Evolutionary conservation across 1,284 basidiomycete species (phyloP), one percentile per base, ranked within the genome.

Genomic region (Sanghuangporus sanghuang): DNA sequence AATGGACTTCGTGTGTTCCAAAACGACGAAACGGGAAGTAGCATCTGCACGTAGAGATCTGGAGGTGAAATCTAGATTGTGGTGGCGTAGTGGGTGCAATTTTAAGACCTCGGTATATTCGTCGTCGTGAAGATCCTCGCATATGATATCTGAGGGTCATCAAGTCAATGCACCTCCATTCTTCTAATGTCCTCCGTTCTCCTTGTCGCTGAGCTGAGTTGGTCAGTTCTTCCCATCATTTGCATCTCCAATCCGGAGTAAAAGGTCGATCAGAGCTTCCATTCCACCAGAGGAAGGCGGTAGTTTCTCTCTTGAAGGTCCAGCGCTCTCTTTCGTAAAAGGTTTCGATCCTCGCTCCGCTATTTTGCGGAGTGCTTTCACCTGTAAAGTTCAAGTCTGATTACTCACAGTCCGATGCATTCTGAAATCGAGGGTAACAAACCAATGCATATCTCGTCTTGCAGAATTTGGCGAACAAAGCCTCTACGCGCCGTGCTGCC

Each of bases 381-480:
- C 65, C 75, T 77, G 44, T 14, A 56, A 11, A 49, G 35, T 23
- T 36, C 27, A 55, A 18, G 27, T 32, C 36, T 21, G 35, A 35
- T 54, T 18, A 55, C 11, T 44, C 6, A 2, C 11, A 1, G 14
- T 11, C 3, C 6, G n/a, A 32, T n/a, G 18, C 57, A 14, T 18
- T 46, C 38, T 8, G 56, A 23, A 16, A 42, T 14, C 14, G 38
- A 54, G 27, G 38, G 44, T 35, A 14, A 79, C 87, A 70, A 66
- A 91, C 90, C 72, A 92, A 73, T 3, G 77, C 77, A 0, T 72
- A 68, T 75, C 86, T 81, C 69, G 84, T 86, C 56, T 76, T 74
- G 16, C 79, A 74, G 72, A 90, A 93, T 64, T 79, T 79, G 14
- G 69, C 65, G 67, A 79, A 81, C 6, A 92, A 73, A 18, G 81